Conservation (phyloP, 257 asterid species). For the Dorcoceras hygrometricum region DNA sequence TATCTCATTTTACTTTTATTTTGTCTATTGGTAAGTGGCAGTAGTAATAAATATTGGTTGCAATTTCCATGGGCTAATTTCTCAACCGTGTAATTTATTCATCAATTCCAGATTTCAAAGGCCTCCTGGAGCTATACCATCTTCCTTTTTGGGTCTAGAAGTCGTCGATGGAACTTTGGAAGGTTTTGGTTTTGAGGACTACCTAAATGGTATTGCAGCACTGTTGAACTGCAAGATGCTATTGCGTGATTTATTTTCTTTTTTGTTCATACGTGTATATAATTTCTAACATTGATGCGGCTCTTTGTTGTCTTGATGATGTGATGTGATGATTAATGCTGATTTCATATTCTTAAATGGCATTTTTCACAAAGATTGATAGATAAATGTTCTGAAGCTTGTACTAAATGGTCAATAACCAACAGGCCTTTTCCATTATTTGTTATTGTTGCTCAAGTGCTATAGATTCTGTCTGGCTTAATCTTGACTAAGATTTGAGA, state of each 20-base stretch:
- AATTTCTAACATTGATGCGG: background rate
- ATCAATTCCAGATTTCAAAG: slow-evolving; percentile 68
- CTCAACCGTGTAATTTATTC: slow-evolving; percentile 12
- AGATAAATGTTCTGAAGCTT: background rate
- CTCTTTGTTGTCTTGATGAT: background rate
- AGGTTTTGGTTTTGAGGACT: slow-evolving; percentile 63
- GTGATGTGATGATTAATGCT: slow-evolving; percentile 4
- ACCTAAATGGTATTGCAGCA: slow-evolving; percentile 51
- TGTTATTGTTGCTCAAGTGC: background rate
- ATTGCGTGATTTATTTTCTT: background rate
- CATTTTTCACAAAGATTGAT: background rate
- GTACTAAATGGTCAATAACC: background rate
- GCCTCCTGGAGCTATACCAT: slow-evolving; percentile 79
- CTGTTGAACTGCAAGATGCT: background rate
- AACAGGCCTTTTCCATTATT: background rate
- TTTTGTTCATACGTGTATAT: background rate
- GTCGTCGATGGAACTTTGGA: slow-evolving; percentile 61
- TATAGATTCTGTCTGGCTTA: no score
- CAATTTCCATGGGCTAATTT: background rate
- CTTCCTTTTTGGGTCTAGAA: slow-evolving; percentile 73
- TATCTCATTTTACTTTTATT: background rate
- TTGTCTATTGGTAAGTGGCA: slow-evolving; percentile 1
- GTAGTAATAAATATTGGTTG: background rate
- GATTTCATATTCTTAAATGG: background rate
- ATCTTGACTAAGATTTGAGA: background rate